These are phyloP conservation scores for Paecilomyces sp. DNA, from an alignment of 2,329 filamentous ascomycete genomes.

Conservation along the genomic window DNA sequence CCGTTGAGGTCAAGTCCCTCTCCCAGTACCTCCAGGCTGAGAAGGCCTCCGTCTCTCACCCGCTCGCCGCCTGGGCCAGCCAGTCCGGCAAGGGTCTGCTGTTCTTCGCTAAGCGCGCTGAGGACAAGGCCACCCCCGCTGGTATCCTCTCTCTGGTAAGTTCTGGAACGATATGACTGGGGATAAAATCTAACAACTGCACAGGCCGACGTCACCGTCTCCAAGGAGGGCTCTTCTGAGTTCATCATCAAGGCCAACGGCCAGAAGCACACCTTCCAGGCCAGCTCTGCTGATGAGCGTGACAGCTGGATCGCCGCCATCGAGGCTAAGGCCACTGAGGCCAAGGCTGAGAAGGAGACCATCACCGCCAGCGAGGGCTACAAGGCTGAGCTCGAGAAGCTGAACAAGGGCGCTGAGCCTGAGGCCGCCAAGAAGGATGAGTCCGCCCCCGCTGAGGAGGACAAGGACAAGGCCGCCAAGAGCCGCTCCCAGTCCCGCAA, in stretches of 20 bases:
- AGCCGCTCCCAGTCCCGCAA: constrained; percentile 55
- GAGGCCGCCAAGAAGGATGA: constrained; percentile 31
- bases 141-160: constrained; percentile 81
- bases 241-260: constrained; percentile 80
- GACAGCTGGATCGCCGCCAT: constrained; percentile 86
- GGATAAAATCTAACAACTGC: background rate
- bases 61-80: constrained; percentile 79
- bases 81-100: constrained; percentile 94
- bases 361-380: constrained; percentile 76
- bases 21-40: constrained; percentile 75
- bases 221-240: constrained; percentile 68
- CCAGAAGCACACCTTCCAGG: constrained; percentile 94
- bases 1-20: constrained; percentile 67
- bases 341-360: constrained; percentile 68
- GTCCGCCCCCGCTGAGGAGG: constrained; percentile 39
- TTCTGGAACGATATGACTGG: background rate
- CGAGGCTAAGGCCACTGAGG: constrained; percentile 75
- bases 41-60: constrained; percentile 73
- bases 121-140: constrained; percentile 72
- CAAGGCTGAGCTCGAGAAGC: constrained; percentile 74
- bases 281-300: constrained; percentile 64
- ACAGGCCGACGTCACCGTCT: constrained; percentile 59
- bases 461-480: constrained; percentile 47
- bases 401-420: constrained; percentile 41
- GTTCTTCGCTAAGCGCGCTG: constrained; percentile 77